Evolutionary conservation across 31 red algal genomes (phyloP).

Genomic region (Odonthalia washingtoniensis): DNA sequence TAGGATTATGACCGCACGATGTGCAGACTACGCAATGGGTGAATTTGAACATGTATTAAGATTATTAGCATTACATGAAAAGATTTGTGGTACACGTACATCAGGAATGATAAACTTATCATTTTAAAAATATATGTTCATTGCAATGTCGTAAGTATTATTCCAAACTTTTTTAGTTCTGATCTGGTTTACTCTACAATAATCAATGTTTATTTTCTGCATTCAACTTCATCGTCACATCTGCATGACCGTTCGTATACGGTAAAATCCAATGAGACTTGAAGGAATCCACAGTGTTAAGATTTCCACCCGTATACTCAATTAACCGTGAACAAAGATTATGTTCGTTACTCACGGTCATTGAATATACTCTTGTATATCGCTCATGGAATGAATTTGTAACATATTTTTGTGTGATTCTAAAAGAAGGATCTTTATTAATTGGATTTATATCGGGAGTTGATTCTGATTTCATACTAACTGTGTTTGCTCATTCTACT

Average conservation of each 20-base stretch:
- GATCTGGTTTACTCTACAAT: slow-evolving; percentile 76
- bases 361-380: slow-evolving; percentile 78
- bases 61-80: slow-evolving; percentile 79
- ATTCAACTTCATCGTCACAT: slow-evolving; percentile 92
- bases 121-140: slow-evolving; percentile 95
- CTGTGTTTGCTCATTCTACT: slow-evolving; percentile 70
- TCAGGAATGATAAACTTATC: slow-evolving; percentile 86
- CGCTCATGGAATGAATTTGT: slow-evolving; percentile 81
- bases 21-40: slow-evolving; percentile 85
- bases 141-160: slow-evolving; percentile 78
- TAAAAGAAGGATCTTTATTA: slow-evolving; percentile 61
- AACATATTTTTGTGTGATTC: slow-evolving; percentile 73
- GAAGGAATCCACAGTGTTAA: slow-evolving; percentile 61
- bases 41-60: slow-evolving; percentile 86
- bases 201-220: slow-evolving; percentile 81
- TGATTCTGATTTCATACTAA: slow-evolving; percentile 64
- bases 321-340: slow-evolving; percentile 69
- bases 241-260: slow-evolving; percentile 78
- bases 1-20: slow-evolving; percentile 78
- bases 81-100: slow-evolving; percentile 77
- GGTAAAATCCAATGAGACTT: slow-evolving; percentile 89
- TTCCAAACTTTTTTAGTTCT: slow-evolving; percentile 83
- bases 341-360: slow-evolving; percentile 65
- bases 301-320: slow-evolving; percentile 79
- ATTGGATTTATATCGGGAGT: slow-evolving; percentile 59